Base-by-base conservation (phyloP, 768 basidiomycete species). In the Dacryopinax spathularia region DNA sequence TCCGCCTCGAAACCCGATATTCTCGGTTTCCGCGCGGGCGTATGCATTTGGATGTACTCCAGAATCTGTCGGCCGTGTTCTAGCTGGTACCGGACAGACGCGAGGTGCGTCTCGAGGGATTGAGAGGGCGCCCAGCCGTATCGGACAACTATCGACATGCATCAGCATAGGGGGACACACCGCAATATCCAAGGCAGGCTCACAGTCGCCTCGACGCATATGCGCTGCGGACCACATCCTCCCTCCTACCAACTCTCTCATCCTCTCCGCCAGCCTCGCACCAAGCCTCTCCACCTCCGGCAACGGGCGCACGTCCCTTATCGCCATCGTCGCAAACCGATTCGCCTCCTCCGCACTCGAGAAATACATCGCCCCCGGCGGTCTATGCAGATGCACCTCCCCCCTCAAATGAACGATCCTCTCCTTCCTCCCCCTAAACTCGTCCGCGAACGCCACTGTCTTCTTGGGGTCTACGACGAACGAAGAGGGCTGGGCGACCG, bases 111-210 rank as follows among this genome's bases (percentile, higher is more conserved):
- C 61, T 73, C 70, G 9, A 78, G 70, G 1, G 72, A 70, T 0
- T 64, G 34, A 31, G 76, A 72, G 76, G 75, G 27, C 27, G 73
- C 76, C 78, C 79, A 41, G 68, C 66, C 39, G 35, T 75, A 69
- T 20, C 74, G 75, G 72, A 62, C 29, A 64, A 66, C 61, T 67
- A 56, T 7, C 10, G n/a, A 27, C 5, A 27, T 9, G 25, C n/a
- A 29, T 56, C 34, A 48, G 29, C n/a, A 25, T 10, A 60, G 39
- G n/a, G 13, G 27, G 25, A 62, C 6, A 16, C 66, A 18, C 65
- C 34, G 20, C 13, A 56, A 13, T 18, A 18, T 56, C 13, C 20
- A 18, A 1, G 7, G 29, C n/a, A n/a, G 15, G 7, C 48, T 15
- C 33, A 29, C 62, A 65, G 31, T 65, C 65, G 7, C 65, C 62